Percentiles rank a stretch among this genome's conserved stretches.
Evolutionary conservation across 2,329 filamentous ascomycete genomes (phyloP).

Genomic region (Lachnellula arida): DNA sequence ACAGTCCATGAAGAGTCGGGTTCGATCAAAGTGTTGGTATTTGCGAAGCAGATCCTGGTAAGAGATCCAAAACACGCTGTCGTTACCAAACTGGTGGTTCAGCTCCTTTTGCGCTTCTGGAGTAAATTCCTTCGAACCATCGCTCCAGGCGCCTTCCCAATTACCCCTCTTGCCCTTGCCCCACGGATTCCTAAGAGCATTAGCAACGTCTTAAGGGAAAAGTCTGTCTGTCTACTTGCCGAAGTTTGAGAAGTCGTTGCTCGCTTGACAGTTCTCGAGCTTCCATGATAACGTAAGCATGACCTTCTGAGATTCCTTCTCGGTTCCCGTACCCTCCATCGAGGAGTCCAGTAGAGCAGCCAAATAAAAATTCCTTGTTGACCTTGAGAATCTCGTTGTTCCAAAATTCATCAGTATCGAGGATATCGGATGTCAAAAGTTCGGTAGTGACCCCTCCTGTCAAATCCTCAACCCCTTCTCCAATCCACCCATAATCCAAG

Average conservation of each 20-base stretch:
- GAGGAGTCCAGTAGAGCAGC: conserved; percentile 61
- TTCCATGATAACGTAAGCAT: conserved; percentile 58
- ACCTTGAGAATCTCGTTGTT: conserved; percentile 73
- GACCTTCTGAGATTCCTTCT: conserved; percentile 53
- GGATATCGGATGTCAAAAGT: conserved; percentile 65
- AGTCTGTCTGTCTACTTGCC: conserved; percentile 20
- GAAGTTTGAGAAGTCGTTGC: conserved; percentile 52
- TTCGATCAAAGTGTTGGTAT: conserved; percentile 57
- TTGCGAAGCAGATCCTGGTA: conserved; percentile 59
- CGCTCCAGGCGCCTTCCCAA: conserved; percentile 55
- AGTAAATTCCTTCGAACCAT: conserved; percentile 59
- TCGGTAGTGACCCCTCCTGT: conserved; percentile 67
- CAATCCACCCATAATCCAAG: conserved; percentile 64
- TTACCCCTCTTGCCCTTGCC: conserved; percentile 52
- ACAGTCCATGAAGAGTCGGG: conserved; percentile 53
- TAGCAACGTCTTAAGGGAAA: neutral
- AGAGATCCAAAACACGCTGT: conserved; percentile 61
- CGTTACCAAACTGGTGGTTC: conserved; percentile 54
- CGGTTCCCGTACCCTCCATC: conserved; percentile 58
- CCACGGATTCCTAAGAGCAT: conserved; percentile 47
- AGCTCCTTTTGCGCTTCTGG: conserved; percentile 53
- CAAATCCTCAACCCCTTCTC: conserved; percentile 54
- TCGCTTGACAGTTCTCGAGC: conserved; percentile 48
- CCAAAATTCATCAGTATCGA: conserved; percentile 81
- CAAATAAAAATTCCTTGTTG: conserved; percentile 74